phyloP scores from a whole-genome alignment of 2,329 filamentous ascomycete species.

The Diaporthe capsici region DNA sequence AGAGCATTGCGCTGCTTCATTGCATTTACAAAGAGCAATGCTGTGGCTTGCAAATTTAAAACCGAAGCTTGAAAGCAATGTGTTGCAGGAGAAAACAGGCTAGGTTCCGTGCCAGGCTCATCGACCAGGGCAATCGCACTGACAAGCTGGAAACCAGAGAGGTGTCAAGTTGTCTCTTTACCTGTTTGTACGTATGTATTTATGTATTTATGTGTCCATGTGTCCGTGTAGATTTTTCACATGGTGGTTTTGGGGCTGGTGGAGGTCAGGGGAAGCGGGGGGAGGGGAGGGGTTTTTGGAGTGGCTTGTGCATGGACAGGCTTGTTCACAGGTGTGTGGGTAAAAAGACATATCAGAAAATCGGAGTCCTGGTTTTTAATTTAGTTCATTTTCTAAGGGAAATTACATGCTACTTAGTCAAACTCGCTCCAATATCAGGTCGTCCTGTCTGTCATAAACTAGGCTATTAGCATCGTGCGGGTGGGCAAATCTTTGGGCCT shows the following conservation, averaged over 20 bases:
- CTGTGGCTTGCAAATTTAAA: not conserved
- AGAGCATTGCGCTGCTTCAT: not conserved
- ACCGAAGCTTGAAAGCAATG: not conserved
- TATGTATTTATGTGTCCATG: conserved; percentile 28
- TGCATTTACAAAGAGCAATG: not conserved
- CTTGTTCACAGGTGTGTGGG: conserved; percentile 1
- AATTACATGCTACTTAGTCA: not conserved
- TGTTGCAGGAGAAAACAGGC: not conserved
- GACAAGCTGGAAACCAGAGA: not conserved
- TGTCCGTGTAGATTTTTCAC: conserved; percentile 21
- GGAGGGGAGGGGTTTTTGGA: not conserved
- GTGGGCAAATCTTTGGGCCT: too few relatives aligned
- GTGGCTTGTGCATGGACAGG: conserved; percentile 8
- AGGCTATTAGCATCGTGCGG: not conserved
- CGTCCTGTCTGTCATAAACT: not conserved
- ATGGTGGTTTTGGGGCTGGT: not conserved
- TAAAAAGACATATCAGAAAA: conserved; percentile 22
- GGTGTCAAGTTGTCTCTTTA: not conserved
- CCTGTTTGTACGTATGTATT: conserved; percentile 19
- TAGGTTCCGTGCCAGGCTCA: not conserved
- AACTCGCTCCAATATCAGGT: not conserved
- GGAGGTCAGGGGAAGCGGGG: not conserved
- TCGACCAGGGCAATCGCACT: not conserved
- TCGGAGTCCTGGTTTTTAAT: conserved; percentile 2
- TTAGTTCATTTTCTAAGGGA: not conserved